phyloP scores from a whole-genome alignment of 2,329 filamentous ascomycete genomes.

The Aspergillus luchuensis region DNA sequence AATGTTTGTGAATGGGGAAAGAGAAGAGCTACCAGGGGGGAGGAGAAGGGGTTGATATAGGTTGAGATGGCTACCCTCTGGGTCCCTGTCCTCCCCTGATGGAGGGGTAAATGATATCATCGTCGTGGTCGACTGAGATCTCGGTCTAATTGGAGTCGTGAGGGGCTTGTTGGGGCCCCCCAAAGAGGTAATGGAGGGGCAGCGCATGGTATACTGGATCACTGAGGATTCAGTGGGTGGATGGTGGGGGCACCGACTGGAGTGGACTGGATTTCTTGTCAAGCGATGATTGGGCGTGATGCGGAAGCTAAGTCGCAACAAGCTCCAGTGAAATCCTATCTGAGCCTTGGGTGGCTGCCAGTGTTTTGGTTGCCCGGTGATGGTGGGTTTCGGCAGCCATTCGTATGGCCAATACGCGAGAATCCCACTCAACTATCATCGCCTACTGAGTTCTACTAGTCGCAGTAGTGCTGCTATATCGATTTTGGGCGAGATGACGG shows the following conservation, averaged over 20 bases:
- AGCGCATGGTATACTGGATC: neutral
- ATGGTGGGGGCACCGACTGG: neutral
- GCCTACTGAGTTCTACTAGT: neutral
- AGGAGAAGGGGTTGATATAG: slow-evolving; percentile 1
- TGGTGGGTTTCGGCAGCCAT: neutral
- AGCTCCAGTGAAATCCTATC: neutral
- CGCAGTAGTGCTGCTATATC: no score
- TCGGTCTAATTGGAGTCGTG: neutral
- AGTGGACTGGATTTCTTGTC: neutral
- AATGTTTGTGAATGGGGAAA: neutral
- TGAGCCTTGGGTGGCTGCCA: neutral
- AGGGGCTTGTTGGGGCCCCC: neutral
- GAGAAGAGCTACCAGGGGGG: neutral
- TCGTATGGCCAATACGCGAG: neutral
- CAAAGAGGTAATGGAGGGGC: neutral
- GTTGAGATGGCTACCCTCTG: neutral
- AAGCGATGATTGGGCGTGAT: neutral
- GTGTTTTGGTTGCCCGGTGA: neutral
- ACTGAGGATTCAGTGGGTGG: no score
- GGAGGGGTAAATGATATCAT: slow-evolving; percentile 3
- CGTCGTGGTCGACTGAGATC: neutral
- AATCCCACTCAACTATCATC: neutral
- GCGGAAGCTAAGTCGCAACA: neutral
- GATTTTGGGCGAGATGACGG: no score
- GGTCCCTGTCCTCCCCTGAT: neutral